phyloP scores from a whole-genome alignment of 1,139 yeast species.

The Insectozyma bohioensis region DNA sequence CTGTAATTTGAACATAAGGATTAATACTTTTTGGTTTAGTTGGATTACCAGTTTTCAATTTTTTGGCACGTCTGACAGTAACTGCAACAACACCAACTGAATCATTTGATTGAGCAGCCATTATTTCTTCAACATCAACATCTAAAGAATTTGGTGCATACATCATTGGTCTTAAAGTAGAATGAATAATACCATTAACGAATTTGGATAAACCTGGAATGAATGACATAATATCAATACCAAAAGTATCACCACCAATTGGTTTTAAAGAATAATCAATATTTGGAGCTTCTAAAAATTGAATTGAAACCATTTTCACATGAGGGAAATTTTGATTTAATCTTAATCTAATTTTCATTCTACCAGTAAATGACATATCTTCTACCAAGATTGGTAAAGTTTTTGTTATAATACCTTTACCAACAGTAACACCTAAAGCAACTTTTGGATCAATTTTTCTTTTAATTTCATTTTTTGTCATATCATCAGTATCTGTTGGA shows the following conservation, averaged over 20 bases:
- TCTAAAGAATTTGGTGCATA: slow-evolving; percentile 83
- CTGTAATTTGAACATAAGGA: slow-evolving; percentile 55
- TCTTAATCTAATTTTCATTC: slow-evolving; percentile 64
- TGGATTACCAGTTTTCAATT: slow-evolving; percentile 42
- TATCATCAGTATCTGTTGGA: slow-evolving; percentile 78
- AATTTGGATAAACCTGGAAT: slow-evolving; percentile 78
- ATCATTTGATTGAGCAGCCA: slow-evolving; percentile 62
- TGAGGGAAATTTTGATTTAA: slow-evolving; percentile 70
- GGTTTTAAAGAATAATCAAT: slow-evolving; percentile 81
- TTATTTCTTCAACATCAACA: slow-evolving; percentile 67
- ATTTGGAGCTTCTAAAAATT: slow-evolving; percentile 72
- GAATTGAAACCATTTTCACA: slow-evolving; percentile 66
- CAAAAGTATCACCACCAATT: slow-evolving; percentile 84
- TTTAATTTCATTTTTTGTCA: slow-evolving; percentile 72
- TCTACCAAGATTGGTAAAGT: slow-evolving; percentile 75
- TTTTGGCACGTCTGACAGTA: slow-evolving; percentile 53
- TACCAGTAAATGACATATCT: slow-evolving; percentile 73
- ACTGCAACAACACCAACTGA: slow-evolving; percentile 69
- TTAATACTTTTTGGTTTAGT: slow-evolving; percentile 49
- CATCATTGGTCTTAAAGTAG: slow-evolving; percentile 71
- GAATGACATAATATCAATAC: slow-evolving; percentile 78
- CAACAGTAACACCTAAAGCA: slow-evolving; percentile 74
- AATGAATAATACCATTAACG: slow-evolving; percentile 67
- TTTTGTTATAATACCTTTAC: slow-evolving; percentile 75
- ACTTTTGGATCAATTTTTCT: slow-evolving; percentile 76